Evolutionary conservation across 805 yeast genomes (phyloP), one percentile per base, ranked within the genome.

Genomic region (Pichia thaimueangensis): DNA sequence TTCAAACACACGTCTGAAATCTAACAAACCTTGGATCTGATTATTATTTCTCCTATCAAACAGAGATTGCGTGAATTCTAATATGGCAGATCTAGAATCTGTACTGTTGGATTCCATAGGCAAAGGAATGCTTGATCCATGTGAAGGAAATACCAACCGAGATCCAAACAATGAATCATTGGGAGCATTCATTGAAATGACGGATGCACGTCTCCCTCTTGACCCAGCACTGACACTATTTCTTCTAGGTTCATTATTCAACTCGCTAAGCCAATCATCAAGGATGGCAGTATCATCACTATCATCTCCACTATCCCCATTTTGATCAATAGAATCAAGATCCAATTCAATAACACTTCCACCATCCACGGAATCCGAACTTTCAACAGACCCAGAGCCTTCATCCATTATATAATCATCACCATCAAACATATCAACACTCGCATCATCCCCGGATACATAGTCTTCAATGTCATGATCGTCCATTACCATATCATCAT

Each of bases 181-280:
- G 15, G 22, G 4, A 10, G 16, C 30, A 15, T 9, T 12, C 6
- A 27, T 7, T 15, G 32, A 27, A 12, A 27, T 16, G 6, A 10
- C 30, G 1, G 47, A 32, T 13, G 21, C 25, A 28, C 47, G 35
- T 31, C 49, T 37, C n/a, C 43, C 32, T 39, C 45, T 39, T 13
- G 22, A 42, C 29, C 50, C 45, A n/a, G n/a, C n/a, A n/a, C n/a
- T n/a, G n/a, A n/a, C n/a, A n/a, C n/a, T n/a, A 45, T 54, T 47
- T 30, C 42, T 50, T n/a, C 51, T 45, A 32, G 54, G 56, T 19
- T 52, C 49, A 37, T 40, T 44, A 33, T 56, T 63, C 35, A 57
- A 56, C 28, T 60, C 63, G 4, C 55, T 56, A 10, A 60, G 41
- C 65, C 65, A 60, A 22, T 60, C 60, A 25, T 60, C 59, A 16